Percentiles rank a stretch among this genome's conserved stretches.
Conservation (phyloP, 805 yeast genomes). For the Cyberlindnera misumaiensis region DNA sequence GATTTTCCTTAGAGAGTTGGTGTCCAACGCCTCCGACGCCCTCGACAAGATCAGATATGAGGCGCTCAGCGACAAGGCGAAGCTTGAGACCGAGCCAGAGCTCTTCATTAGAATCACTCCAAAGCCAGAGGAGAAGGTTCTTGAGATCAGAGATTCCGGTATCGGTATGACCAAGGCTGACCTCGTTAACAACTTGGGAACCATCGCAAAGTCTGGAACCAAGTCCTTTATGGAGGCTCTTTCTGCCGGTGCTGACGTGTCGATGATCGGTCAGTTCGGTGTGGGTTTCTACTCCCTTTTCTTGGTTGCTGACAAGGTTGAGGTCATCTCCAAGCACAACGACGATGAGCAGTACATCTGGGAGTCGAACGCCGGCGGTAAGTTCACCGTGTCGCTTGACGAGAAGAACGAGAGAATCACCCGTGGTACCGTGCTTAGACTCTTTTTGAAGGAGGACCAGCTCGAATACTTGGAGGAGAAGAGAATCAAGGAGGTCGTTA, state of each 20-base stretch:
- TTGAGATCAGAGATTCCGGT: slow-evolving; percentile 99
- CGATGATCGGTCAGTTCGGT: slow-evolving; percentile 99
- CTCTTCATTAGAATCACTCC: slow-evolving; percentile 97
- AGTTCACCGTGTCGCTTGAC: slow-evolving; percentile 92
- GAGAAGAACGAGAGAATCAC: slow-evolving; percentile 77
- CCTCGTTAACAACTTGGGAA: slow-evolving; percentile 97
- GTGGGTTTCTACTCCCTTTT: slow-evolving; percentile 99
- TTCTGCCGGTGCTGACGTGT: slow-evolving; percentile 98
- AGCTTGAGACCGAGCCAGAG: slow-evolving; percentile 92
- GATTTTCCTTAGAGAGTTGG: slow-evolving; percentile 96
- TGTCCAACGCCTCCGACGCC: slow-evolving; percentile 99
- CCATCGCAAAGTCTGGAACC: slow-evolving; percentile 99
- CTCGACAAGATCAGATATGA: slow-evolving; percentile 97
- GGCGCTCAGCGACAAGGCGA: slow-evolving; percentile 85
- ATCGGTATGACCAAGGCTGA: slow-evolving; percentile 99
- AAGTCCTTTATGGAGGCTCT: slow-evolving; percentile 99
- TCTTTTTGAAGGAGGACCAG: slow-evolving; percentile 98
- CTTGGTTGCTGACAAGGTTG: slow-evolving; percentile 98
- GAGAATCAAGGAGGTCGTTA: slow-evolving; percentile 98
- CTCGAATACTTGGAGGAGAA: slow-evolving; percentile 98
- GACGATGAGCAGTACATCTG: slow-evolving; percentile 99
- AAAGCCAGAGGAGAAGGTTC: slow-evolving; percentile 84
- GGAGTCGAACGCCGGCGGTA: slow-evolving; percentile 99
- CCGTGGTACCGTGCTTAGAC: slow-evolving; percentile 94
- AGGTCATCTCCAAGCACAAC: slow-evolving; percentile 96